These are phyloP conservation scores for Cladosporium colombiae DNA, from an alignment of 2,329 filamentous ascomycete genomes.

Conservation along the genomic window DNA sequence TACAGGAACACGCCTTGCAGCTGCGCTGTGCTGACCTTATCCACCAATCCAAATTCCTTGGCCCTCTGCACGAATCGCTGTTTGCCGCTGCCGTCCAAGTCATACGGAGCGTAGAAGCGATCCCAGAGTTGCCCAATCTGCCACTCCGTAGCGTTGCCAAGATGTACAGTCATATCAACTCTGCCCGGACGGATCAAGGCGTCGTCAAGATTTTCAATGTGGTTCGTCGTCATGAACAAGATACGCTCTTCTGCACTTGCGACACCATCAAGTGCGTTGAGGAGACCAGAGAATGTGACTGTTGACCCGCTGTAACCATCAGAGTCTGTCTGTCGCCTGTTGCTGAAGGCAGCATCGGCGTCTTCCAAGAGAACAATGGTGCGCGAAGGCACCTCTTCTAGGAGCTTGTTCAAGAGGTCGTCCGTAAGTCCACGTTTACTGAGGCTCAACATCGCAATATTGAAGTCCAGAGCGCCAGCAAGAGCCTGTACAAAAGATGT, in stretches of 20 bases:
- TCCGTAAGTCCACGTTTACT: constrained; percentile 89
- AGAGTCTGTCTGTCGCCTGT: constrained; percentile 71
- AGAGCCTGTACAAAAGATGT: constrained; percentile 95
- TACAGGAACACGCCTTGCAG: constrained; percentile 94
- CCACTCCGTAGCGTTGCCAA: constrained; percentile 82
- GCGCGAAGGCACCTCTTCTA: constrained; percentile 80
- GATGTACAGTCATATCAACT: constrained; percentile 88
- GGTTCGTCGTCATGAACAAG: constrained; percentile 91
- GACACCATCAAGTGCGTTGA: constrained; percentile 76
- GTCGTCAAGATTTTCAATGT: constrained; percentile 84
- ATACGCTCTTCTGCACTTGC: constrained; percentile 92
- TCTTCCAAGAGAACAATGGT: constrained; percentile 86
- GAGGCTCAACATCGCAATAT: constrained; percentile 88
- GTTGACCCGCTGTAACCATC: constrained; percentile 86
- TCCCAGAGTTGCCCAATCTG: constrained; percentile 91
- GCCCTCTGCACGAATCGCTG: constrained; percentile 71
- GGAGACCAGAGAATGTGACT: constrained; percentile 88
- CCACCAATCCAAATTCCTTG: constrained; percentile 69
- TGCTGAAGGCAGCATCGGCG: constrained; percentile 86
- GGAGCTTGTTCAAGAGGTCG: constrained; percentile 79
- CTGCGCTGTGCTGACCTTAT: constrained; percentile 78
- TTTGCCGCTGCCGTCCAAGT: constrained; percentile 62
- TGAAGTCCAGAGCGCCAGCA: constrained; percentile 88
- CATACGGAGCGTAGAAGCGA: constrained; percentile 86
- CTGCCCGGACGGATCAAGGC: constrained; percentile 87